Conservation (phyloP, 805 yeast species). For the Starmerella potacharoeniae region DNA sequence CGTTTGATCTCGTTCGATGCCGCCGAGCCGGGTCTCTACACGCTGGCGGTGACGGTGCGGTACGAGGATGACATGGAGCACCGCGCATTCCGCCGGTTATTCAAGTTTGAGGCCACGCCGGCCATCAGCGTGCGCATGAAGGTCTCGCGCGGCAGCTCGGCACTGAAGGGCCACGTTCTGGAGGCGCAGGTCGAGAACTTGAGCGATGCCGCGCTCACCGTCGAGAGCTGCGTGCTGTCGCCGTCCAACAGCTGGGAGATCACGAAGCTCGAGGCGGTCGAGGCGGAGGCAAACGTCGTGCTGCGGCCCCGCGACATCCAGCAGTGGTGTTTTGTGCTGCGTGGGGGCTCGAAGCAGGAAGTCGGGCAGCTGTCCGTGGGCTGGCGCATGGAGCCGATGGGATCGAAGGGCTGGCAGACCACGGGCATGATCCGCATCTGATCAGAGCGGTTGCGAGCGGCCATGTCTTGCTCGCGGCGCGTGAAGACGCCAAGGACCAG, state of each 20-base stretch:
- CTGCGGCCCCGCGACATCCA: slow-evolving; percentile 26
- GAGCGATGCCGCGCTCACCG: slow-evolving; percentile 23
- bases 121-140: slow-evolving; percentile 27
- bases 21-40: slow-evolving; percentile 24
- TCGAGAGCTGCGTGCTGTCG: slow-evolving; percentile 25
- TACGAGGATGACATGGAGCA: slow-evolving; percentile 17
- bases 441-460: background rate
- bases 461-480: background rate
- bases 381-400: slow-evolving; percentile 32
- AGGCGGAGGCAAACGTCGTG: slow-evolving; percentile 7
- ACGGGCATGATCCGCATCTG: slow-evolving; percentile 16
- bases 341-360: slow-evolving; percentile 15
- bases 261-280: slow-evolving; percentile 6
- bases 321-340: slow-evolving; percentile 24
- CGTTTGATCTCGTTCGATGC: slow-evolving; percentile 18
- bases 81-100: slow-evolving; percentile 21
- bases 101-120: slow-evolving; percentile 26
- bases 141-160: slow-evolving; percentile 17
- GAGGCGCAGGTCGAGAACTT: slow-evolving; percentile 31
- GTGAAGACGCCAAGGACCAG: no score
- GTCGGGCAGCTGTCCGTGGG: slow-evolving; percentile 22
- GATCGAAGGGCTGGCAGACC: slow-evolving; percentile 28
- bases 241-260: slow-evolving; percentile 23
- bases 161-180: slow-evolving; percentile 15
- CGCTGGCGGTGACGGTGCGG: slow-evolving; percentile 21